Conservation (phyloP, 257 asterid species). For the Solanum pennellii region DNA sequence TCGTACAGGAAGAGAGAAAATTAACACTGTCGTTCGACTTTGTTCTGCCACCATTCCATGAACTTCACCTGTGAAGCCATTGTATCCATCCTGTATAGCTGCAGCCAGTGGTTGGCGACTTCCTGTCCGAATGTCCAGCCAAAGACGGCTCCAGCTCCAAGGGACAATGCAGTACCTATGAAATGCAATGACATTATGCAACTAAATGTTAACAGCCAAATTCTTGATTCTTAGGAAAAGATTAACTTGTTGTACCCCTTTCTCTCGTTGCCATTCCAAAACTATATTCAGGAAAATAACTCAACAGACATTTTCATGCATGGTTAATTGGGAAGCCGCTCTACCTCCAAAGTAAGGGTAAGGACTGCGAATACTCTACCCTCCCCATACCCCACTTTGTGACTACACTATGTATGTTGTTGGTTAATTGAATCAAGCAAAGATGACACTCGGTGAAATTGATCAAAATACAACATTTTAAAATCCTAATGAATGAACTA, state of each 20-base stretch:
- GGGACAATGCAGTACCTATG: constrained; percentile 63
- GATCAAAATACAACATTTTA: not conserved
- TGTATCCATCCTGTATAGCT: constrained; percentile 59
- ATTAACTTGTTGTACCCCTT: not conserved
- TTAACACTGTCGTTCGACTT: constrained; percentile 24
- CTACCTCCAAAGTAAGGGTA: not conserved
- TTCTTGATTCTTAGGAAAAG: not conserved
- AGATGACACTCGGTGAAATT: not conserved
- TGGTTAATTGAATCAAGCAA: not conserved
- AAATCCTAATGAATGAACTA: not conserved
- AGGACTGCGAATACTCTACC: not conserved
- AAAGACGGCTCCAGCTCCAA: constrained; percentile 66
- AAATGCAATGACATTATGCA: not conserved
- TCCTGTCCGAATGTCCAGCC: constrained; percentile 81
- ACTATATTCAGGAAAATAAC: not conserved
- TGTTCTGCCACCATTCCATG: constrained; percentile 87
- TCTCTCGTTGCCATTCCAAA: not conserved
- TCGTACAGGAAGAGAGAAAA: not conserved
- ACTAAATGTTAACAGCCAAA: not conserved
- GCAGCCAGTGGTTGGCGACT: constrained; percentile 70
- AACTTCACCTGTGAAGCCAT: constrained; percentile 75
- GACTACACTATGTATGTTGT: not conserved
- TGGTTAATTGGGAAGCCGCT: not conserved
- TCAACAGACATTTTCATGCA: not conserved
- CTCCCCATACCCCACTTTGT: not conserved